Conservation (phyloP, 306 rosid genomes). For the Inga laurina region DNA sequence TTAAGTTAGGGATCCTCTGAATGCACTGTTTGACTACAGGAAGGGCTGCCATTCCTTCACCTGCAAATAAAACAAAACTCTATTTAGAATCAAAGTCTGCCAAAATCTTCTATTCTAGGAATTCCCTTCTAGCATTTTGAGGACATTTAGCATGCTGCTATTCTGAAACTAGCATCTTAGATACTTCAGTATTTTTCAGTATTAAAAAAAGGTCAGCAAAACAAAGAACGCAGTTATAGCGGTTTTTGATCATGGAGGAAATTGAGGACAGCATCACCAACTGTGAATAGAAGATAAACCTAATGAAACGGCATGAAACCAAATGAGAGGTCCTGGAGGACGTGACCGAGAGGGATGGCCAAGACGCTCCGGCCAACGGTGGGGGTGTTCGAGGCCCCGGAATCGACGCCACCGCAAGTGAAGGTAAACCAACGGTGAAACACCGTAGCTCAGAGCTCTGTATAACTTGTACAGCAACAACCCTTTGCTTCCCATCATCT, state of each 20-base stretch:
- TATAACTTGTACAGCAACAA: slow-evolving; percentile 57
- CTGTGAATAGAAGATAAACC: slow-evolving; percentile 35
- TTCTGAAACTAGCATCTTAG: neutral
- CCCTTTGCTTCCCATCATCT: slow-evolving; percentile 56
- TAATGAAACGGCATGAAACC: slow-evolving; percentile 95
- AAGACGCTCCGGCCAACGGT: slow-evolving; percentile 82
- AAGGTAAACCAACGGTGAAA: slow-evolving; percentile 63
- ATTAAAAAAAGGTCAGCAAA: neutral
- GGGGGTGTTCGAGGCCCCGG: slow-evolving; percentile 66
- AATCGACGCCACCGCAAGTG: slow-evolving; percentile 67
- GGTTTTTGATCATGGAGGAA: neutral
- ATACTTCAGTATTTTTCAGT: neutral
- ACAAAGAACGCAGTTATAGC: neutral
- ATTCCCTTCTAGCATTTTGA: neutral
- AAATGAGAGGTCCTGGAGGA: slow-evolving; percentile 67
- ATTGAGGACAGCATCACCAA: neutral
- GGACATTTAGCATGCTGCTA: neutral
- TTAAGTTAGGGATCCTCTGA: slow-evolving; percentile 62
- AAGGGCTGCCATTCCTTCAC: slow-evolving; percentile 91
- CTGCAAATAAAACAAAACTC: slow-evolving; percentile 31
- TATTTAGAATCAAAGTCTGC: neutral
- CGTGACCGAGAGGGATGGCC: slow-evolving; percentile 73
- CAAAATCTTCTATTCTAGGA: neutral
- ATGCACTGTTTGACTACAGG: slow-evolving; percentile 79
- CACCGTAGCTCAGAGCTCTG: slow-evolving; percentile 64